Evolutionary conservation across 805 yeast species (phyloP).

Genomic region (Lachancea nothofagi): DNA sequence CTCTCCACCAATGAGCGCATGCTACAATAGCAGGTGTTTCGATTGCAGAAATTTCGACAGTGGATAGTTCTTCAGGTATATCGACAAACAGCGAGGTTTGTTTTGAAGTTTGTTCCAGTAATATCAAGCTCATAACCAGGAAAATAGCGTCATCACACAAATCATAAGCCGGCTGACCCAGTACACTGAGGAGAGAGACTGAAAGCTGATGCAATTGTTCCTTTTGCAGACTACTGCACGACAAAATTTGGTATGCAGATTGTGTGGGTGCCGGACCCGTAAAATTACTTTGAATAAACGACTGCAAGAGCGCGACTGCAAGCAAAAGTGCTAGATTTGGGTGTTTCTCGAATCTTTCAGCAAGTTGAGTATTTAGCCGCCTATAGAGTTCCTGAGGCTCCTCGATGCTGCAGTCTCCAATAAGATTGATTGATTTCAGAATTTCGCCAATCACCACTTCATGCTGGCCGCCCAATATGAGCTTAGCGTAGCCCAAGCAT

Average conservation of each 20-base stretch:
- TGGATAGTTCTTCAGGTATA: constrained; percentile 15
- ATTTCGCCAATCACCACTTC: constrained; percentile 16
- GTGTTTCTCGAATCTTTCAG: constrained; percentile 2
- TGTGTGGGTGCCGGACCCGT: constrained; percentile 69
- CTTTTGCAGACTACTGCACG: constrained; percentile 8
- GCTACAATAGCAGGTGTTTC: constrained; percentile 38
- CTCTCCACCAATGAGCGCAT: constrained; percentile 67
- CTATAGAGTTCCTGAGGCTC: constrained; percentile 1
- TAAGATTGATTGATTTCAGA: not conserved
- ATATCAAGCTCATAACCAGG: constrained; percentile 38
- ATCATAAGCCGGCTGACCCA: constrained; percentile 70
- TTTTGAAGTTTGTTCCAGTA: constrained; percentile 39
- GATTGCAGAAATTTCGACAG: constrained; percentile 21
- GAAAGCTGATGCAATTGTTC: constrained; percentile 17
- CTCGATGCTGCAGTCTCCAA: not conserved
- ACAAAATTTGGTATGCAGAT: constrained; percentile 31
- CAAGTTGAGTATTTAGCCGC: constrained; percentile 2
- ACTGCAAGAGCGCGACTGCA: constrained; percentile 59
- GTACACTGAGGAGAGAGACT: constrained; percentile 41
- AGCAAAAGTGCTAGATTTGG: constrained; percentile 19
- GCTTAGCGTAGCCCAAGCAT: constrained; percentile 10
- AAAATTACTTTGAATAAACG: constrained; percentile 68
- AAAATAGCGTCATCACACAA: constrained; percentile 48
- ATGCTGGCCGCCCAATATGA: constrained; percentile 23
- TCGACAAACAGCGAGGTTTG: constrained; percentile 29